Evolutionary conservation across 805 yeast genomes (phyloP), one percentile per base, ranked within the genome.

Genomic region (Wickerhamiella domercqiae): DNA sequence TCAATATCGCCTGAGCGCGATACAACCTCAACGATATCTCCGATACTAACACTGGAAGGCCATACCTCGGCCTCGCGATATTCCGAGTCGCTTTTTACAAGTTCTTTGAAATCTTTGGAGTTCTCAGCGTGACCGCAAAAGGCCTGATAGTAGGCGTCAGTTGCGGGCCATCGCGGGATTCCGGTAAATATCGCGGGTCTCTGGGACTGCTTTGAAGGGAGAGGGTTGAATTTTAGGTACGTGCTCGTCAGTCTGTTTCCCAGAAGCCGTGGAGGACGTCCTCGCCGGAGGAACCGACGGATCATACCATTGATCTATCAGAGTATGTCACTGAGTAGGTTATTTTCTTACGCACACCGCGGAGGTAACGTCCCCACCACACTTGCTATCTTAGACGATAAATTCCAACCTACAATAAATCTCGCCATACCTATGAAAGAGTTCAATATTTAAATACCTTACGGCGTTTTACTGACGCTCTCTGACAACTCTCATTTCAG

Each of bases 11-110:
- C 46, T 7, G 37, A 37, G 18, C 41, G 36, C 11, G 41, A 2
- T 3, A 29, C 25, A 2, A 43, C 24, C 31, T 47, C 52, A 3
- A 48, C 49, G 9, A 45, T 35, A 28, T 48, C 52, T 11, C 52
- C 52, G 4, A 36, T 36, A 6, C 40, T 36, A 14, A 48, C 44
- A 16, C 29, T 9, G 9, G n/a, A 34, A 15, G 5, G 39, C 39
- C 3, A 21, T 14, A 13, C 38, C 44, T 13, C 17, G 7, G 13
- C 13, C 3, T 11, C 35, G 5, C n/a, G 29, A 15, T 17, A 30
- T 17, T 24, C 26, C 9, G 16, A n/a, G 6, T 7, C 21, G 20
- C 21, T 17, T 17, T 7, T 18, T 9, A 9, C 20, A 5, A 17
- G 30, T n/a, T 28, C 11, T n/a, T 13, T 28, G 30, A 28, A 28